Percentiles rank a stretch among this genome's conserved stretches.
These are phyloP conservation scores for Drosera spatulata DNA, from an alignment of 179 eudicot species.

Conservation along the genomic window DNA sequence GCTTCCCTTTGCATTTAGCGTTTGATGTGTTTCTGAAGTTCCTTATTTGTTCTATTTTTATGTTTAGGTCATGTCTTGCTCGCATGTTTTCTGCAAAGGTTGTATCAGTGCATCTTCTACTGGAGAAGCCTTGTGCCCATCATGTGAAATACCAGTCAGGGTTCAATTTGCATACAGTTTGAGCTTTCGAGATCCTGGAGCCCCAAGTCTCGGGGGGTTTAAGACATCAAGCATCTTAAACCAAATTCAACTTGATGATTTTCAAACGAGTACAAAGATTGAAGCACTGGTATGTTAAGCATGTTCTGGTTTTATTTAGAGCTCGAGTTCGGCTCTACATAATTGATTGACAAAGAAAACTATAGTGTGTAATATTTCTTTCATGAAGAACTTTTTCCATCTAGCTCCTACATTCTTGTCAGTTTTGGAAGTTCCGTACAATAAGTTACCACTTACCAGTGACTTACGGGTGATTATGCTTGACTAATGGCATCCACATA, in stretches of 20 bases:
- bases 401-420: too few species aligned
- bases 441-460: too few species aligned
- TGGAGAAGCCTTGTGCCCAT: slow-evolving; percentile 64
- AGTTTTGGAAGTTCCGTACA: too few species aligned
- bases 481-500: slow-evolving; percentile 12
- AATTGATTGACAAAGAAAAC: too few species aligned
- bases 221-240: slow-evolving; percentile 80
- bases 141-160: slow-evolving; percentile 79
- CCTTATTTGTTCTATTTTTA: neutral
- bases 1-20: neutral
- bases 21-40: neutral
- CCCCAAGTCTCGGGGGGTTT: slow-evolving; percentile 56
- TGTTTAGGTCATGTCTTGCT: slow-evolving; percentile 71
- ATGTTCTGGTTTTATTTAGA: neutral
- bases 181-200: slow-evolving; percentile 27
- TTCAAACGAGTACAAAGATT: slow-evolving; percentile 94
- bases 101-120: slow-evolving; percentile 68
- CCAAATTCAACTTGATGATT: slow-evolving; percentile 58
- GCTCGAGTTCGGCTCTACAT: too few species aligned
- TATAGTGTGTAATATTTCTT: too few species aligned
- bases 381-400: too few species aligned
- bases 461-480: neutral
- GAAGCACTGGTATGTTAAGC: slow-evolving; percentile 78
- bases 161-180: slow-evolving; percentile 63
- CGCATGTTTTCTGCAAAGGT: slow-evolving; percentile 66